Base-by-base conservation (phyloP, 768 basidiomycete genomes). In the Termitomyces sp. region DNA sequence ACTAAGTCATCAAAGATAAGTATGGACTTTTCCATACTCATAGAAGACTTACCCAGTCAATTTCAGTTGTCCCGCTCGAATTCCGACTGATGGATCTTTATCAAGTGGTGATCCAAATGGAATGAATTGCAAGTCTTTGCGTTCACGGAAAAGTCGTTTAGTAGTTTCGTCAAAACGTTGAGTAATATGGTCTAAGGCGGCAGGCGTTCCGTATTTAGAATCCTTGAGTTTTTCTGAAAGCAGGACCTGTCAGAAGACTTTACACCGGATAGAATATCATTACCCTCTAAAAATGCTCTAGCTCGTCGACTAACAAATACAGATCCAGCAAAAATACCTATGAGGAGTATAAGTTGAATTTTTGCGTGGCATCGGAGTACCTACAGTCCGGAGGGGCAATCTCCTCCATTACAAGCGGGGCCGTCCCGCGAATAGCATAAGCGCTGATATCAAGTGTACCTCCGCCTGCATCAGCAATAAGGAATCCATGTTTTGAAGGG, bases 91-190 rank as follows among this genome's bases (percentile, higher is more conserved):
- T 4, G 69, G 28, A 65, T 92, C 89, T 73, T 87, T 90, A 68
- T 91, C 89, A 4, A 90, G 76, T 0, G 89, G 89, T 1, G 87
- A 87, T 24, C 89, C 89, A 65, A 91, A 92, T 0, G 78, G 82
- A 33, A 92, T 81, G 64, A 86, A 91, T 67, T 90, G 88, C 18
- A 81, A 62, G 13, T 87, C 85, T 46, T 79, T 81, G 64, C 77
- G 77, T 59, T 88, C 85, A 3, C 88, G 81, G 69, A 92, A 92
- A 0, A 90, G 71, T 29, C 88, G 81, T 66, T 92, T 92, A 4
- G 89, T 92, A 0, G 88, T 90, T 69, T 92, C 89, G 56, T 92
- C 88, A 68, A 92, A 92, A 16, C 84, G 80, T 61, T 85, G 84
- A 5, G 89, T 86, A 65, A 92, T 89, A 63, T 92, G 89, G 53